Evolutionary conservation across 306 rosid species (phyloP).

Genomic region (Dryas octopetala): DNA sequence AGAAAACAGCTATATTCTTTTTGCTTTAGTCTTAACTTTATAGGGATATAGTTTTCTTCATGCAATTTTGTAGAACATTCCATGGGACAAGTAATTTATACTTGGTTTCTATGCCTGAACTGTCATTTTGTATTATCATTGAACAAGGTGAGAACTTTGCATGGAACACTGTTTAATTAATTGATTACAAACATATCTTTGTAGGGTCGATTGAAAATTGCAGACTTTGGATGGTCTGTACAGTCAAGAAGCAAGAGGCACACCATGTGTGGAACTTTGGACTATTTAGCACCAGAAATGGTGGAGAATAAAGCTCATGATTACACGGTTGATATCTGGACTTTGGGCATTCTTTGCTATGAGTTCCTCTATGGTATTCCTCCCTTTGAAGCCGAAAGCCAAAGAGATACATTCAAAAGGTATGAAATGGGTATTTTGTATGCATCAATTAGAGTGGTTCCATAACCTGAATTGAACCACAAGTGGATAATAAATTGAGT

Average conservation of each 20-base stretch:
- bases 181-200: background rate
- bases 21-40: background rate
- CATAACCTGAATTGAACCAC: background rate
- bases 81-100: background rate
- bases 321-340: slow-evolving; percentile 87
- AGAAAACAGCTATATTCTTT: background rate
- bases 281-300: slow-evolving; percentile 92
- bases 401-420: slow-evolving; percentile 80
- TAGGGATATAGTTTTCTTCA: background rate
- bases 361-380: slow-evolving; percentile 87
- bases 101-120: background rate
- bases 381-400: slow-evolving; percentile 90
- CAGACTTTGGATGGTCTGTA: slow-evolving; percentile 95
- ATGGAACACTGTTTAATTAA: background rate
- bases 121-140: background rate
- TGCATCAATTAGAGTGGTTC: background rate
- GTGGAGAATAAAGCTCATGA: slow-evolving; percentile 86
- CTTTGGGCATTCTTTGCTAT: slow-evolving; percentile 80
- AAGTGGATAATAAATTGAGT: background rate
- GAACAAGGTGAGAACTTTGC: background rate
- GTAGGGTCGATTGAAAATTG: slow-evolving; percentile 88
- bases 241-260: slow-evolving; percentile 73
- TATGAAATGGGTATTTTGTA: slow-evolving; percentile 11
- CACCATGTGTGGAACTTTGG: slow-evolving; percentile 95
- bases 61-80: background rate